Conservation (phyloP, 2,329 filamentous ascomycete genomes). For the Ophiognomonia clavigignenti-juglandacearum region DNA sequence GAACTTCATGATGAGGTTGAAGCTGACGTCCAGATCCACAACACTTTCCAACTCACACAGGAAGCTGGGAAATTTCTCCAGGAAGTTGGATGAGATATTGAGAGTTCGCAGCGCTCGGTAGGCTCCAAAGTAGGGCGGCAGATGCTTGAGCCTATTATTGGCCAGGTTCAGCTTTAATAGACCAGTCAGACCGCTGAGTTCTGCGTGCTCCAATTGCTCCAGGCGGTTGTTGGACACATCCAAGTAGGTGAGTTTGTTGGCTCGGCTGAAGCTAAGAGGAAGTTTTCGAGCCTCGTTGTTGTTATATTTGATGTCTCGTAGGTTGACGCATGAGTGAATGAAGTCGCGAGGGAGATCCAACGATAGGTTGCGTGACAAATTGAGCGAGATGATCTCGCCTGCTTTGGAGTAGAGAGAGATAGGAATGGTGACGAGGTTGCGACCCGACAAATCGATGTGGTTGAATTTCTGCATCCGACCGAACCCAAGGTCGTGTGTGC, state of each 20-base stretch:
- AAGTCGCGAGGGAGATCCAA: conserved; percentile 94
- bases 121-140: conserved; percentile 77
- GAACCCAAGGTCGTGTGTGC: conserved; percentile 73
- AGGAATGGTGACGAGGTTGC: conserved; percentile 90
- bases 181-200: conserved; percentile 68
- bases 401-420: conserved; percentile 91
- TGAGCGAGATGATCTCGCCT: conserved; percentile 87
- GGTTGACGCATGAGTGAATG: conserved; percentile 83
- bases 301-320: conserved; percentile 93
- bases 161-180: conserved; percentile 87
- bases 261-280: conserved; percentile 77
- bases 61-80: conserved; percentile 80
- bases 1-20: conserved; percentile 80
- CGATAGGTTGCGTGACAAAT: conserved; percentile 87
- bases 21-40: conserved; percentile 92
- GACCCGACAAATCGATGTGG: conserved; percentile 85
- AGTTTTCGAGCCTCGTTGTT: conserved; percentile 88
- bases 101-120: conserved; percentile 77
- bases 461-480: conserved; percentile 85
- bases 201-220: conserved; percentile 80
- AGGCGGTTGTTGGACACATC: conserved; percentile 94
- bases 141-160: conserved; percentile 78
- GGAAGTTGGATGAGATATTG: conserved; percentile 90
- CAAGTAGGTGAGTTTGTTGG: conserved; percentile 76
- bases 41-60: conserved; percentile 77